Evolutionary conservation across 805 yeast species (phyloP), one percentile per base, ranked within the genome.

Genomic region (Saccharomyces mikatae): DNA sequence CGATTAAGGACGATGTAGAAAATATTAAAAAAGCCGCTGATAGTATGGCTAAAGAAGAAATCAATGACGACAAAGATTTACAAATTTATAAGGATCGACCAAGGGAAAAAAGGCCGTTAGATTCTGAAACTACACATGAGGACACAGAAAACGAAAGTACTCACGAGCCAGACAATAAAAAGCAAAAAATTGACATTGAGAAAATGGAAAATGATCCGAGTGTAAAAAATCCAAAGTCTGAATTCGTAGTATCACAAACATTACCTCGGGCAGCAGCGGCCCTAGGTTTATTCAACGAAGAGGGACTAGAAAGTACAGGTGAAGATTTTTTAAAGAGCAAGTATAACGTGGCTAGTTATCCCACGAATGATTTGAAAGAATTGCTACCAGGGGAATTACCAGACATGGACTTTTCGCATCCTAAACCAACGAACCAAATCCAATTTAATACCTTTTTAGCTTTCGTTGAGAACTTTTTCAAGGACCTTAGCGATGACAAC

Each of bases 261-360:
- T 72, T 87, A 47, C 87, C 91, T 0, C 74, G 80, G 3, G 81
- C 83, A 1, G 88, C 89, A 0, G 76, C 80, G 3, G 80, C 79
- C 31, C 69, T 88, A 52, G 89, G 88, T 0, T 70, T 88, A 26
- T 88, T 81, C 58, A 76, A 81, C 8, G 91, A 86, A 51, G 73
- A 81, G 49, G 86, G 86, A 0, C 65, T 81, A 22, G 85, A 81
- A 55, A 77, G 81, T 17, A 81, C 81, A n/a, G 89, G 89, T 6
- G 83, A 80, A 46, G 96, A 87, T 49, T 88, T 80, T 62, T 69
- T 87, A 55, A 86, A 87, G 65, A 77, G 77, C 59, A 86, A 86
- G 66, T 89, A 84, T 63, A 96, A 87, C 3, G 99, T 94, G 14
- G 87, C 94, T 0, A 83, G 91, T n/a, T 94, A 83, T 67, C 99